phyloP scores from a whole-genome alignment of 805 yeast genomes.

The Candida chilensis region DNA sequence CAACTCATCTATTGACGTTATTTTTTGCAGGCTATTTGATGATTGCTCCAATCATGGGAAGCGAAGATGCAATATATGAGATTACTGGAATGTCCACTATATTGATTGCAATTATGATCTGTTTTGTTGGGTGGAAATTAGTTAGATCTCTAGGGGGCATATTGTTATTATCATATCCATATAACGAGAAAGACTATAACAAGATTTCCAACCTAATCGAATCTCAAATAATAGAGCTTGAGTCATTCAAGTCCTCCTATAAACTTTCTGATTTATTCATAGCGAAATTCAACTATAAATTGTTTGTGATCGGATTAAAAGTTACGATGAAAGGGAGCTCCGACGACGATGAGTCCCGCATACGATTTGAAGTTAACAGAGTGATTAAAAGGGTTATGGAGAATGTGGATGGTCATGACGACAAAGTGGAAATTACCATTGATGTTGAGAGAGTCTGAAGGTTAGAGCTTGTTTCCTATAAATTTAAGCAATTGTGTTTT shows the following conservation, averaged over 20 bases:
- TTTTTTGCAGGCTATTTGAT: slow-evolving; percentile 28
- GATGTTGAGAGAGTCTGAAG: slow-evolving; percentile 13
- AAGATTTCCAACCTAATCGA: slow-evolving; percentile 27
- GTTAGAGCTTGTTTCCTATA: too few species aligned
- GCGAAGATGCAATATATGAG: slow-evolving; percentile 9
- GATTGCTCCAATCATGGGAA: slow-evolving; percentile 23
- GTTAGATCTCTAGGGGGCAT: slow-evolving; percentile 43
- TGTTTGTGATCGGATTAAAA: slow-evolving; percentile 47
- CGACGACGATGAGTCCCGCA: slow-evolving; percentile 54
- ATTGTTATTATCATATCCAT: slow-evolving; percentile 45
- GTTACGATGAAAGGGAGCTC: slow-evolving; percentile 61
- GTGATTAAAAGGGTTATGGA: slow-evolving; percentile 26
- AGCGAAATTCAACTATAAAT: slow-evolving; percentile 53
- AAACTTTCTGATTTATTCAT: slow-evolving; percentile 38
- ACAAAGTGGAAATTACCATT: slow-evolving; percentile 25
- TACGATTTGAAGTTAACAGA: slow-evolving; percentile 40
- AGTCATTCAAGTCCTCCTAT: slow-evolving; percentile 42
- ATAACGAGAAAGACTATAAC: slow-evolving; percentile 24
- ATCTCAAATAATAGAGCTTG: slow-evolving; percentile 37
- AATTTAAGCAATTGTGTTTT: too few species aligned
- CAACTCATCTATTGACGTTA: slow-evolving; percentile 38
- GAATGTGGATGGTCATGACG: slow-evolving; percentile 8
- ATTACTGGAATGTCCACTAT: slow-evolving; percentile 37
- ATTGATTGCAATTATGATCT: slow-evolving; percentile 31
- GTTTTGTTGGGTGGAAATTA: slow-evolving; percentile 42